Evolutionary conservation across 2,329 filamentous ascomycete species (phyloP), one percentile per base, ranked within the genome.

Genomic region (Stenocarpella maydis): DNA sequence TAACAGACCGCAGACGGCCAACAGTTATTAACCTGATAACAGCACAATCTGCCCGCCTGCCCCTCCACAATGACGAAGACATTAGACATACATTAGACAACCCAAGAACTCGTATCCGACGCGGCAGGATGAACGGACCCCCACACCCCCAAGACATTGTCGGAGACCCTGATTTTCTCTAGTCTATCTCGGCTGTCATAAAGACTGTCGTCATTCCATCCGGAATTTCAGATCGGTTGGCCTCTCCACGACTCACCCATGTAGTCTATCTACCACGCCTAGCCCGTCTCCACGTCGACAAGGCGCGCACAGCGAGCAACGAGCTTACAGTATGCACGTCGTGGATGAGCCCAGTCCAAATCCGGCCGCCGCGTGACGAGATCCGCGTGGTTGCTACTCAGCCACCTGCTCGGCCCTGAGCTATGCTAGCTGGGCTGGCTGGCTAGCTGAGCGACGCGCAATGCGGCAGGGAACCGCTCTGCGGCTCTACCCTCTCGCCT

Each of bases 121-220:
- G 34, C 49, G 26, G 39, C 49, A 53, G 19, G 21, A 24, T 21
- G 47, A 41, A 31, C n/a, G 45, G 21, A 41, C 15, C 47, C 47
- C 64, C 47, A 53, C 50, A 47, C 39, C 49, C 60, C 39, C 28
- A 21, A 26, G 45, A 55, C 64, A 49, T 17, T 14, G 26, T 43
- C 28, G 39, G 28, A 47, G 50, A 66, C 64, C 64, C 64, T 66
- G 50, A 37, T 47, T 55, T 61, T 61, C 31, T 55, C 26, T 41
- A 12, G n/a, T 55, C 26, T 41, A 12, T 34, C 52, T 55, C 39
- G 50, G 21, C 39, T 19, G 28, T 31, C 39, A 34, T 19, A 14
- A 24, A 17, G n/a, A 47, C 39, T 47, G 64, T 66, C 63, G 50
- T 66, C 64, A 66, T 66, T 66, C 37, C 50, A 54, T 31, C 49